Percentiles rank a stretch among this genome's conserved stretches.
These are phyloP conservation scores for Barnettozyma californica DNA, from an alignment of 805 yeast species.

Conservation along the genomic window DNA sequence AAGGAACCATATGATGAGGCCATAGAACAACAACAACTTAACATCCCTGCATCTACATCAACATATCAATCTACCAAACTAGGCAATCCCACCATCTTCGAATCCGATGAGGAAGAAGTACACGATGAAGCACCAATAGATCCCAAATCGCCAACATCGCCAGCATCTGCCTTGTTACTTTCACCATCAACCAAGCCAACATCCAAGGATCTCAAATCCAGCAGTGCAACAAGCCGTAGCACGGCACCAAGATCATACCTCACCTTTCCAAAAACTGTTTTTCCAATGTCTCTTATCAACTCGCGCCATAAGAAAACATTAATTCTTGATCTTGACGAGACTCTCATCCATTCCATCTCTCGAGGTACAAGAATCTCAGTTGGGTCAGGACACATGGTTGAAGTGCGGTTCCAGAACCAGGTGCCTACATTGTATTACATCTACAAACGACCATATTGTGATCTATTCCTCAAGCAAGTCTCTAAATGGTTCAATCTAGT, in stretches of 20 bases:
- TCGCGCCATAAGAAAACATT: slow-evolving; percentile 54
- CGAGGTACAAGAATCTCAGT: slow-evolving; percentile 39
- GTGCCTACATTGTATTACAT: slow-evolving; percentile 83
- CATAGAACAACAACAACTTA: background rate
- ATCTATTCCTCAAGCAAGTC: slow-evolving; percentile 71
- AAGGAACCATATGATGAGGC: slow-evolving; percentile 7
- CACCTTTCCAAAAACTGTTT: slow-evolving; percentile 34
- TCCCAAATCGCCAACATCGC: slow-evolving; percentile 23
- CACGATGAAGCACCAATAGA: slow-evolving; percentile 8
- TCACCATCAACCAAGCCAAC: slow-evolving; percentile 18
- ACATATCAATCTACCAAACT: background rate
- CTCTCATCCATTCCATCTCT: slow-evolving; percentile 85
- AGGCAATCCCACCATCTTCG: slow-evolving; percentile 15
- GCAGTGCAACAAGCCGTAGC: background rate
- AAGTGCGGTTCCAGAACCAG: slow-evolving; percentile 63
- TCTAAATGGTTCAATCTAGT: slow-evolving; percentile 84
- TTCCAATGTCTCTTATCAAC: slow-evolving; percentile 37
- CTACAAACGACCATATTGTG: slow-evolving; percentile 89
- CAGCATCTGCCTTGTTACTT: slow-evolving; percentile 15
- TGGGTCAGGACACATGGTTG: slow-evolving; percentile 62
- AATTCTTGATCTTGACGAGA: slow-evolving; percentile 89
- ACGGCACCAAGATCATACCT: slow-evolving; percentile 11
- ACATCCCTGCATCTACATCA: background rate
- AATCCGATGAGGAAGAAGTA: slow-evolving; percentile 19
- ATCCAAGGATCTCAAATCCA: background rate